Base-by-base conservation (phyloP, 2,329 filamentous ascomycete species). In the Fusarium paranaense region DNA sequence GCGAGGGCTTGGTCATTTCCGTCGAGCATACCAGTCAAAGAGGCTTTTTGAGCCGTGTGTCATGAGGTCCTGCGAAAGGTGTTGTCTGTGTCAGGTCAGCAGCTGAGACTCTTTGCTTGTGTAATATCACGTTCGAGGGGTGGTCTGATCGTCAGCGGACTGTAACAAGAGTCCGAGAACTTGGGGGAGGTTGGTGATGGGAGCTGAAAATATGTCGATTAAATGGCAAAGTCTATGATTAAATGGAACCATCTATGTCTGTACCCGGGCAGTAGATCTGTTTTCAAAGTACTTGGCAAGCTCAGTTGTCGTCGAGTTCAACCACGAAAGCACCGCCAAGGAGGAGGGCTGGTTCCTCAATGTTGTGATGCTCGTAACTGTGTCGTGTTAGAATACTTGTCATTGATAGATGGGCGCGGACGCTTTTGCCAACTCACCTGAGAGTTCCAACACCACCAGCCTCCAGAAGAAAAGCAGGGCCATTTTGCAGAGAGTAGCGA, bases 371-470 rank as follows among this genome's bases (percentile, higher is more conserved):
- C 77, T 97, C 94, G 80, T 97, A 97, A 82, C 93, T 93, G 42
- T 42, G 6, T 27, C 50, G 13, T 63, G 62, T 76, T 35, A 76
- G 75, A 62, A 45, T 33, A 40, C 42, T 27, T 30, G 27, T 38
- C 30, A 25, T 14, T 9, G 2, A 62, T 10, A 22, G 9, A 35
- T 22, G 22, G 16, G 13, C 14, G 14, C 3, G 37, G 6, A 45
- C 5, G 6, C 25, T 5, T n/a, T 18, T 33, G 13, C 40, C 20
- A 30, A 73, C 85, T 80, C 78, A 93, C 91, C 93, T 96, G 76
- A 97, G 81, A 3, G 93, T 94, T 0, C 93, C 94, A 1, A 97
- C 91, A 75, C 94, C 94, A n/a, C 94, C 94, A 7, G 94, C 93
- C 81, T 98, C 95, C n/a, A 98, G 85, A 70, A 98, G 86, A 80